These are phyloP conservation scores for Colletotrichum filicis DNA, from an alignment of 2,329 filamentous ascomycete species.

Conservation along the genomic window DNA sequence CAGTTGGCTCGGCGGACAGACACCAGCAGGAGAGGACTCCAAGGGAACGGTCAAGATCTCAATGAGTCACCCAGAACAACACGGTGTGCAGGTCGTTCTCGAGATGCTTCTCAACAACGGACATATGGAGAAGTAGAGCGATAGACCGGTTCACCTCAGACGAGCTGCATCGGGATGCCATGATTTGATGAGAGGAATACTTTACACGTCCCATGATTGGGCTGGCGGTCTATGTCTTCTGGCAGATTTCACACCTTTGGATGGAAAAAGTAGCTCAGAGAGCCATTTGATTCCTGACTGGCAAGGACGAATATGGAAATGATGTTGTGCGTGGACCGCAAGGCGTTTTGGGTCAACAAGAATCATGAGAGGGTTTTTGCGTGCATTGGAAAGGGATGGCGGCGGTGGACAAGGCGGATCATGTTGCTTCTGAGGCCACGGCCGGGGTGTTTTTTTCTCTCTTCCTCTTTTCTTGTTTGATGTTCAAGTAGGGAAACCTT, in stretches of 20 bases:
- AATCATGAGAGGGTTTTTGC: slow-evolving; percentile 4
- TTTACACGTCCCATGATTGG: slow-evolving; percentile 8
- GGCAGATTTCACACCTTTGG: background rate
- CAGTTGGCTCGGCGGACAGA: slow-evolving; percentile 44
- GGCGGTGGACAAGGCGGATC: background rate
- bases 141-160: background rate
- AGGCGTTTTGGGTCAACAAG: slow-evolving; percentile 27
- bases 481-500: background rate
- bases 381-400: slow-evolving; percentile 24
- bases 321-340: slow-evolving; percentile 1
- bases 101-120: slow-evolving; percentile 95
- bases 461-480: background rate
- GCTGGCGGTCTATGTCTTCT: background rate
- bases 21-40: slow-evolving; percentile 55
- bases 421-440: slow-evolving; percentile 13
- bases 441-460: slow-evolving; percentile 1
- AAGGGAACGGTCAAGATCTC: slow-evolving; percentile 90
- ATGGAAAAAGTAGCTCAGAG: background rate
- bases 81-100: slow-evolving; percentile 86
- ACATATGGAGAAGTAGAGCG: slow-evolving; percentile 62
- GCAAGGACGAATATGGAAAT: slow-evolving; percentile 8
- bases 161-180: background rate
- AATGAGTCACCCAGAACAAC: slow-evolving; percentile 92
- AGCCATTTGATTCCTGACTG: background rate
- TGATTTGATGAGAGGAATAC: slow-evolving; percentile 12